Evolutionary conservation across 2,329 filamentous ascomycete genomes (phyloP).

Genomic region (Scedosporium aurantiacum): DNA sequence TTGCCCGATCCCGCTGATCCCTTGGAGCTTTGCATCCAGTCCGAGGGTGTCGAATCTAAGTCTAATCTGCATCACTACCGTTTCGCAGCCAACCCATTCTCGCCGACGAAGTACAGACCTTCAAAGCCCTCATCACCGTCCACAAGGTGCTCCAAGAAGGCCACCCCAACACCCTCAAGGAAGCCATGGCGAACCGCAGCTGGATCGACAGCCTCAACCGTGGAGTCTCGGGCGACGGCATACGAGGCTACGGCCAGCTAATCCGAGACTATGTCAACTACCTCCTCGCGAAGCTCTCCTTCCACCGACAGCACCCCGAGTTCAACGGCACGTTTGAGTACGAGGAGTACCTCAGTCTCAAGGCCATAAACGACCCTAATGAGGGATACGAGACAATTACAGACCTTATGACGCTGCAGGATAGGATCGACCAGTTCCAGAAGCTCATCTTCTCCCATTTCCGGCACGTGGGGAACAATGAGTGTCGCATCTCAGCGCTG

Average conservation of each 20-base stretch:
- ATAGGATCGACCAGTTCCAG: slow-evolving; percentile 97
- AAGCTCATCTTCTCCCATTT: slow-evolving; percentile 98
- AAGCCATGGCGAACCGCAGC: slow-evolving; percentile 75
- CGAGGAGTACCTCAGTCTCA: slow-evolving; percentile 95
- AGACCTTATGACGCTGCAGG: slow-evolving; percentile 91
- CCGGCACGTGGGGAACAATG: slow-evolving; percentile 81
- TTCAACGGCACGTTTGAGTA: slow-evolving; percentile 99
- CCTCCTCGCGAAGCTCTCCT: slow-evolving; percentile 86
- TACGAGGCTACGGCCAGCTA: slow-evolving; percentile 81
- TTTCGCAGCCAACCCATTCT: slow-evolving; percentile 76
- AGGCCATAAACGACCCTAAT: slow-evolving; percentile 96
- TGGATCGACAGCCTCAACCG: slow-evolving; percentile 92
- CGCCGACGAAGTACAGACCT: slow-evolving; percentile 96
- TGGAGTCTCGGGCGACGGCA: slow-evolving; percentile 69
- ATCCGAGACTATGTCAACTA: slow-evolving; percentile 97
- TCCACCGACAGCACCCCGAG: slow-evolving; percentile 91
- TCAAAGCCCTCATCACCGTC: slow-evolving; percentile 94
- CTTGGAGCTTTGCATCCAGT: neutral
- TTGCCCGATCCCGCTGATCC: neutral
- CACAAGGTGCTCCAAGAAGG: slow-evolving; percentile 98
- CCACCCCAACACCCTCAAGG: slow-evolving; percentile 74
- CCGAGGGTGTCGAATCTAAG: slow-evolving; percentile 1
- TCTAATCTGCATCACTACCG: slow-evolving; percentile 4
- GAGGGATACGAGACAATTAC: slow-evolving; percentile 95
- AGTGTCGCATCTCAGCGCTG: slow-evolving; percentile 88